Percentiles rank a stretch among this genome's conserved stretches.
Conservation (phyloP, 345 rosid species). For the Heritiera littoralis region DNA sequence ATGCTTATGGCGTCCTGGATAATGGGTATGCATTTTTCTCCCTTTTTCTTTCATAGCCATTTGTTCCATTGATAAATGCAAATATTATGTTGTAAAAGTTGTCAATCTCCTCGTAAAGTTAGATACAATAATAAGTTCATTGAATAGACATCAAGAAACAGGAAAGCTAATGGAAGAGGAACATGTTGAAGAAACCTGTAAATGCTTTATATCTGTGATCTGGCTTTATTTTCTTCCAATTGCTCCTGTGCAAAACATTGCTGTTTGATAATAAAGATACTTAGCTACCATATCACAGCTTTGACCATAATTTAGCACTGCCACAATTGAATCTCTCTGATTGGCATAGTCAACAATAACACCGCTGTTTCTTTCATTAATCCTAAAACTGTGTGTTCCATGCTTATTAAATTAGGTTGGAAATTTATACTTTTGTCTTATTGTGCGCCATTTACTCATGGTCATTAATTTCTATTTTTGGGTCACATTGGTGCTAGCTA, state of each 20-base stretch:
- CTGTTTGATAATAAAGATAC: background rate
- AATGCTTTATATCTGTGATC: background rate
- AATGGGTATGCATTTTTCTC: conserved; percentile 58
- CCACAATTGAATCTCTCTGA: background rate
- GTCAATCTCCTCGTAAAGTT: background rate
- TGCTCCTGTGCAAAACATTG: background rate
- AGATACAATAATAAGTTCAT: background rate
- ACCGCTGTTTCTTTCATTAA: background rate
- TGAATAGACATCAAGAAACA: background rate
- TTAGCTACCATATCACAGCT: background rate
- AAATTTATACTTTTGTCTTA: background rate
- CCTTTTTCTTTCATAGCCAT: background rate
- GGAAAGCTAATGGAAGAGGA: background rate
- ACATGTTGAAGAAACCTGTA: background rate
- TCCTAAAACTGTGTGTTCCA: background rate
- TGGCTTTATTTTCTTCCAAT: background rate
- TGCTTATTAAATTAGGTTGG: background rate
- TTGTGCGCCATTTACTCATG: background rate
- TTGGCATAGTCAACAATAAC: background rate
- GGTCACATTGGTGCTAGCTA: conserved; percentile 47
- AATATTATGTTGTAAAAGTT: background rate
- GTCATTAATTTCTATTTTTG: background rate
- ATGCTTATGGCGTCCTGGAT: conserved; percentile 95
- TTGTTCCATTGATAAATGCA: conserved; percentile 2
- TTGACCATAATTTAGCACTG: background rate